Conservation (phyloP, 2,329 filamentous ascomycete species). For the Onygenales sp. region DNA sequence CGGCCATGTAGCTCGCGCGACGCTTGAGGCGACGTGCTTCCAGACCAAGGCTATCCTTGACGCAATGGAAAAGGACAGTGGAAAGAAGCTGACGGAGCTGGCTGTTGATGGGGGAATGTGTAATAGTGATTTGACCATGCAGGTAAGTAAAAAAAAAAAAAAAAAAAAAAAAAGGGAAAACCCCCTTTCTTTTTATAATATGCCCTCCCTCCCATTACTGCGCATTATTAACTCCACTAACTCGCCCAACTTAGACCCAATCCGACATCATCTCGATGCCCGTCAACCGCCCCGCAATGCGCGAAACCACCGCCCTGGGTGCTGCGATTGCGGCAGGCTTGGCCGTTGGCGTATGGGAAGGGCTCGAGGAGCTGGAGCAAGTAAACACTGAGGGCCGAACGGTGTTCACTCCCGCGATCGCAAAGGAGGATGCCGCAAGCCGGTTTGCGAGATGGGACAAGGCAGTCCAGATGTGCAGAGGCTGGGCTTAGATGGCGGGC, state of each 20-base stretch:
- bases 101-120: conserved; percentile 86
- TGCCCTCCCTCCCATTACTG: neutral
- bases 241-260: conserved; percentile 50
- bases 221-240: neutral
- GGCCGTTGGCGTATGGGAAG: conserved; percentile 67
- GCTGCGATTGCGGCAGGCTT: conserved; percentile 84
- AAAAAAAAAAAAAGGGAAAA: too few species aligned
- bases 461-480: conserved; percentile 69
- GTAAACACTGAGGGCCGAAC: conserved; percentile 63
- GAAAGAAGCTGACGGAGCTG: conserved; percentile 62
- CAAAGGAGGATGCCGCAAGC: conserved; percentile 46
- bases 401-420: conserved; percentile 60
- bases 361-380: conserved; percentile 61
- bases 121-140: conserved; percentile 84
- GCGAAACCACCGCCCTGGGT: conserved; percentile 80
- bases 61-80: conserved; percentile 82
- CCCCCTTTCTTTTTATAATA: neutral
- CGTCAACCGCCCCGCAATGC: conserved; percentile 77
- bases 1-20: conserved; percentile 80
- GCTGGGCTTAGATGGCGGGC: conserved; percentile 42
- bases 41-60: conserved; percentile 87
- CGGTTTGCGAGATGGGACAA: conserved; percentile 66
- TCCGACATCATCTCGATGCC: conserved; percentile 77
- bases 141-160: conserved; percentile 34
- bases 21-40: conserved; percentile 83